A percentile compares a stretch with the other conserved stretches of the same genome.
Conservation (phyloP, 2,329 filamentous ascomycete genomes). For the Colletotrichum tropicale region DNA sequence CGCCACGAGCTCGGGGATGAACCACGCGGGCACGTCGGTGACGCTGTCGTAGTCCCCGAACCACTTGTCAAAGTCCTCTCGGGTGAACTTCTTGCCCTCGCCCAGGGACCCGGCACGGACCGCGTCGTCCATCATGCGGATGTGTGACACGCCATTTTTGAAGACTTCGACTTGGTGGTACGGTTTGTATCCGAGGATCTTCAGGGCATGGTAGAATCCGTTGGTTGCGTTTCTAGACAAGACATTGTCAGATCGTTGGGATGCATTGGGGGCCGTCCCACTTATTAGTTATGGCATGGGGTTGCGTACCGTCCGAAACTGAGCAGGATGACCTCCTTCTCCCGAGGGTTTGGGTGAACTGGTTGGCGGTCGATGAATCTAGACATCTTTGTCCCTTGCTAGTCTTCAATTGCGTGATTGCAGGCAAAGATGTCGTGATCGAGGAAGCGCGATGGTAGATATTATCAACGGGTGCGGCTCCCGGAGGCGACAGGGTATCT, state of each 20-base stretch:
- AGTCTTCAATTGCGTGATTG: not conserved
- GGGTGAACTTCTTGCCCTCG: slow-evolving; percentile 32
- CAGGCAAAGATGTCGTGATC: not conserved
- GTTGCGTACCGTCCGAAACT: slow-evolving; percentile 38
- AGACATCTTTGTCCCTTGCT: slow-evolving; percentile 28
- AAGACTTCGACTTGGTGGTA: slow-evolving; percentile 40
- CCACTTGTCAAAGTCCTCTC: slow-evolving; percentile 43
- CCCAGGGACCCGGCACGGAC: slow-evolving; percentile 30
- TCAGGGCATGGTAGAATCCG: slow-evolving; percentile 36
- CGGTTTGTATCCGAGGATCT: slow-evolving; percentile 37
- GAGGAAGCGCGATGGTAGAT: not conserved
- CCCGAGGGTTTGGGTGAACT: slow-evolving; percentile 29
- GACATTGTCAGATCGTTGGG: not conserved
- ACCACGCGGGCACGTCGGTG: slow-evolving; percentile 24
- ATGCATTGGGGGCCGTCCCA: not conserved
- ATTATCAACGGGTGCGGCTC: not conserved
- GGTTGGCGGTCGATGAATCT: slow-evolving; percentile 38
- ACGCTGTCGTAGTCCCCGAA: slow-evolving; percentile 37
- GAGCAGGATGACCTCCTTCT: slow-evolving; percentile 39
- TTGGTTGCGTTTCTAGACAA: slow-evolving; percentile 35
- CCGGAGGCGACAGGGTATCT: not conserved
- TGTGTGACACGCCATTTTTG: slow-evolving; percentile 21
- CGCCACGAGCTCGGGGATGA: slow-evolving; percentile 31
- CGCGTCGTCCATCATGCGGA: slow-evolving; percentile 33
- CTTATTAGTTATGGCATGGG: not conserved